Evolutionary conservation across 75 land plant genomes (phyloP).

Genomic region (Isoetes taiwanensis): DNA sequence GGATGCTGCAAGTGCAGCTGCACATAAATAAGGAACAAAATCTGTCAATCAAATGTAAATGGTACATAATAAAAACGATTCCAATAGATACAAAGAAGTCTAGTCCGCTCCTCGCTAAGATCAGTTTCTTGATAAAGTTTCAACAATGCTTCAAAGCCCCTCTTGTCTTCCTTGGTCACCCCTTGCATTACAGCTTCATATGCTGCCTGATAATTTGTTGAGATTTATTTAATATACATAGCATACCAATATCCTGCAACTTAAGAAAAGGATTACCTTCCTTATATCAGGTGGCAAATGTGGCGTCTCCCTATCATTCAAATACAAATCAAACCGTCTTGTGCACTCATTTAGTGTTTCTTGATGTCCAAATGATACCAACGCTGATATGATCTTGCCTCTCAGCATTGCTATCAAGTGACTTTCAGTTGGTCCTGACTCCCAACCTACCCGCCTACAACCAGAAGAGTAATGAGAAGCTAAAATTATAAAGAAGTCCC

Average conservation of each 20-base stretch:
- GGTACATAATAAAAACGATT: background rate
- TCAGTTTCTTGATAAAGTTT: background rate
- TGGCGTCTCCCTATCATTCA: background rate
- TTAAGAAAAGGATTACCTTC: background rate
- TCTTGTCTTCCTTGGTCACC: background rate
- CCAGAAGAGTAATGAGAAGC: too few species aligned
- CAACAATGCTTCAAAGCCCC: background rate
- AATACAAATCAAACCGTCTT: background rate
- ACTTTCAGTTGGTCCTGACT: background rate
- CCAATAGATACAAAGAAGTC: background rate
- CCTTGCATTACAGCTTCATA: background rate
- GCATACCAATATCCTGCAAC: background rate
- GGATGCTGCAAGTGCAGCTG: background rate
- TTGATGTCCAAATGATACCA: background rate
- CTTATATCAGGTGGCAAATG: background rate
- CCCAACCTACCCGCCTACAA: background rate
- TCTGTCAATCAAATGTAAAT: background rate
- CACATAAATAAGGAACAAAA: background rate
- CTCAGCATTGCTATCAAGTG: background rate
- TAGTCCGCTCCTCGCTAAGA: conserved; percentile 1
- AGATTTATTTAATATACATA: background rate
- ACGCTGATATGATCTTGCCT: background rate
- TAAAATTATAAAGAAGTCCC: too few species aligned
- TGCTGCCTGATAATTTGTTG: background rate
- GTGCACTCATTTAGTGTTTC: background rate